Base-by-base conservation (phyloP, 768 basidiomycete species). In the Gautieria morchelliformis region DNA sequence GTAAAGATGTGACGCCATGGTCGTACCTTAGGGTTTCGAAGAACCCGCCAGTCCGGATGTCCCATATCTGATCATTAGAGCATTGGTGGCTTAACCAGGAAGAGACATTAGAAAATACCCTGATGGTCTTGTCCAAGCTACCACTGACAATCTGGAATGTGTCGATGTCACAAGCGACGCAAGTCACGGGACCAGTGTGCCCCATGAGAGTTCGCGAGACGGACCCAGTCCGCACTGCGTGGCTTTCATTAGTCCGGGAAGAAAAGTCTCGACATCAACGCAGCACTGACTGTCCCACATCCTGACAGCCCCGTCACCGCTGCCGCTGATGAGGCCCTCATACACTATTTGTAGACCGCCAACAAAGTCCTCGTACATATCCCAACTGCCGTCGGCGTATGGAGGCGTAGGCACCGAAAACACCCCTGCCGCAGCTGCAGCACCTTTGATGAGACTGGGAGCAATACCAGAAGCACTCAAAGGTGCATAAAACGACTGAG, bases 331-430 rank as follows among this genome's bases (percentile, higher is more conserved):
- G 37, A 99, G 79, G 1, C 93, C 96, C 67, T 96, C 95, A 4
- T 93, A 94, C 95, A 96, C 98, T 68, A 97, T 97, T 68, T 98
- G 96, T 44, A 98, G 87, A 4, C 89, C 92, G 2, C 96, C 96
- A 8, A 99, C 93, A 67, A 95, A 98, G 69, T 99, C 94, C 68
- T 93, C 84, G 68, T 95, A 96, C 80, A 91, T 84, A 59, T 95
- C 93, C 85, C 89, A 91, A 58, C 82, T 88, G 5, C 92, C 93
- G 67, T 96, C 93, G 0, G 89, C 83, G 61, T 82, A 89, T 1
- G 91, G 89, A 24, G 93, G 92, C 0, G 83, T 93, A 32, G 90
- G 88, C 3, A 93, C 81, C 0, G 85, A 80, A 66, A 95, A 93
- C 19, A 76, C 72, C 44, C 83, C 85, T 14, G 80, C 74, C 1